Evolutionary conservation across 163 green algal species (phyloP), one percentile per base, ranked within the genome.

Genomic region (Scenedesmus sp.): DNA sequence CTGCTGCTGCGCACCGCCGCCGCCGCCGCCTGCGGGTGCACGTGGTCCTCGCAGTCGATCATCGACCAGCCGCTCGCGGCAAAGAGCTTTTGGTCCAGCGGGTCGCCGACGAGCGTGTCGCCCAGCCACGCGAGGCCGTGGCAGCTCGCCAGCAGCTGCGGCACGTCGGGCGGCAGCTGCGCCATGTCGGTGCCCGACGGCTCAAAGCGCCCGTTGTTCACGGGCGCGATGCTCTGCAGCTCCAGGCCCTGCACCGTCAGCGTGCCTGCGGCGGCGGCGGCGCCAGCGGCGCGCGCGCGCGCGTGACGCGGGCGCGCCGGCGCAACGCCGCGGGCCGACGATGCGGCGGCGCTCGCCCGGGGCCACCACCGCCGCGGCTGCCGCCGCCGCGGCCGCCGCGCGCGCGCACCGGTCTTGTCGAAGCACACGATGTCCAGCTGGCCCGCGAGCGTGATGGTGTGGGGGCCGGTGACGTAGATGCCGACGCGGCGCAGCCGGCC

Each of bases 81-180:
- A 50, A 92, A 93, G n/a, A 94, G 84, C 34, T 83, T 86, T 82
- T 93, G 87, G 62, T 94, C 89, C 39, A 94, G 85, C 22, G 89
- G 89, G 44, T 94, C 89, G 2, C 89, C 89, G 26, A 93, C 86
- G 58, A 94, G 78, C 18, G 75, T 77, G 1, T 74, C 67, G 0
- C 78, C 88, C 72, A 91, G 80, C 36, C 75, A 58, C 3, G 87
- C 87, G 60, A 94, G 81, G 14, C 89, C 88, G 57, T 94, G 89
- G 80, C 89, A 94, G 9, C 48, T 85, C 6, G 89, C 89, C 75
- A 94, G 84, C 51, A 93, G 79, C 84, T 92, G 77, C 56, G 84
- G 72, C 42, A 88, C 20, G 15, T 15, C 13, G 1, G 69, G 33
- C 33, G 85, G 81, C 64, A 90, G 75, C 50, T 66, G 69, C 57